Conservation (phyloP, 2,329 filamentous ascomycete genomes). For the Xylaria sp. region DNA sequence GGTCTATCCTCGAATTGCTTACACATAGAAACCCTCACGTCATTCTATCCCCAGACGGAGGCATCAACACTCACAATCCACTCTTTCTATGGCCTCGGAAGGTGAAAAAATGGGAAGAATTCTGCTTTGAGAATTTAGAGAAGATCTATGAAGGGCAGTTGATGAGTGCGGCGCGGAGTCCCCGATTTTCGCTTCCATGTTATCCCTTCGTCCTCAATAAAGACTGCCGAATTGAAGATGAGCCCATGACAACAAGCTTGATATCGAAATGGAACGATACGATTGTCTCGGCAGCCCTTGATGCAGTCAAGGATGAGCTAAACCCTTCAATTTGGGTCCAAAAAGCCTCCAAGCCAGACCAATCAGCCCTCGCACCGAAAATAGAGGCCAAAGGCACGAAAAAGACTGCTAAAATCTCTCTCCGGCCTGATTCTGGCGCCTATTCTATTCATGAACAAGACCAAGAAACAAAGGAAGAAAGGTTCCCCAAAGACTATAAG, state of each 20-base stretch:
- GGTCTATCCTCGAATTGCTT: constrained; percentile 1
- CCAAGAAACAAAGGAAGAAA: background rate
- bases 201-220: too few relatives aligned
- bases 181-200: too few relatives aligned
- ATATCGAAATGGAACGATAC: constrained; percentile 20
- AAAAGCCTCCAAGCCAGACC: background rate
- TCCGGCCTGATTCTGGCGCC: background rate
- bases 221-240: background rate
- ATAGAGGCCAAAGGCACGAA: background rate
- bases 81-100: background rate
- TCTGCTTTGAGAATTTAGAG: background rate
- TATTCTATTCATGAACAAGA: background rate
- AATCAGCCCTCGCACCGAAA: background rate
- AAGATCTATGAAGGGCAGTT: constrained; percentile 1
- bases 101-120: background rate
- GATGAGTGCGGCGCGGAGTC: background rate
- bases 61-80: background rate
- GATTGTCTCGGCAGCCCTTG: constrained; percentile 6
- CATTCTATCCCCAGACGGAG: background rate
- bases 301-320: constrained; percentile 1
- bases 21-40: background rate
- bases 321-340: constrained; percentile 7
- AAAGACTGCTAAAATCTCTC: background rate
- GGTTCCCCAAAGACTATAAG: constrained; percentile 8
- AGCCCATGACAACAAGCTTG: background rate